Evolutionary conservation across 1,139 yeast genomes (phyloP), one percentile per base, ranked within the genome.

Genomic region (Yamadazyma dendronema): DNA sequence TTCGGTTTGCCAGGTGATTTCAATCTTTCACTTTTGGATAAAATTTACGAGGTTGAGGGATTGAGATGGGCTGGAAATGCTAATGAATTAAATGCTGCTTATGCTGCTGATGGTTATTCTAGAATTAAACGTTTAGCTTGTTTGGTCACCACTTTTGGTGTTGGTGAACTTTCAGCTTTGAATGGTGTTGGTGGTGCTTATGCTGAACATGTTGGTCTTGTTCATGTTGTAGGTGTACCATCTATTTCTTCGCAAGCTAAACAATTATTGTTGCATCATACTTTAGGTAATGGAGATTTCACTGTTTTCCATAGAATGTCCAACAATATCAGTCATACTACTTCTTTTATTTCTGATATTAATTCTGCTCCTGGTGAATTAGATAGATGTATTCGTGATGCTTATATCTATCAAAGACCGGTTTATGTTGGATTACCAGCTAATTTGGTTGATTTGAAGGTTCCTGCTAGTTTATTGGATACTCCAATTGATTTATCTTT

Each of bases 351-450:
- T 54, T 74, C 77, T 35, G 84, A 82, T 57, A 68, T 79, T 48
- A 62, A 61, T 43, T 61, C 78, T 31, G 94, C 92, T 34, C 84
- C 90, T 32, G 67, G 65, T 35, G 77, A 77, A 52, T 78, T 87
- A 49, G 95, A 87, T 65, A 73, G 83, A 52, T 79, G 88, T 52
- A 79, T 87, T 56, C 74, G 83, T 59, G 78, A 75, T 44, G 90
- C 94, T 30, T 81, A 75, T 63, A 65, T 79, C 38, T 66, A 74
- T 53, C 94, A 85, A 62, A 79, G 89, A 63, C 95, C 96, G 22
- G 94, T 84, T 17, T 87, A 87, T 65, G 61, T 87, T 51, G 95
- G 87, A 31, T 63, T 86, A 43, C 96, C 95, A 49, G 84, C 92
- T 42, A 86, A 87, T 69, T 72, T 85, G 59, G 84, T 84, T 41